Conservation (phyloP, 331 rosid genomes). For the Malus hybrid region DNA sequence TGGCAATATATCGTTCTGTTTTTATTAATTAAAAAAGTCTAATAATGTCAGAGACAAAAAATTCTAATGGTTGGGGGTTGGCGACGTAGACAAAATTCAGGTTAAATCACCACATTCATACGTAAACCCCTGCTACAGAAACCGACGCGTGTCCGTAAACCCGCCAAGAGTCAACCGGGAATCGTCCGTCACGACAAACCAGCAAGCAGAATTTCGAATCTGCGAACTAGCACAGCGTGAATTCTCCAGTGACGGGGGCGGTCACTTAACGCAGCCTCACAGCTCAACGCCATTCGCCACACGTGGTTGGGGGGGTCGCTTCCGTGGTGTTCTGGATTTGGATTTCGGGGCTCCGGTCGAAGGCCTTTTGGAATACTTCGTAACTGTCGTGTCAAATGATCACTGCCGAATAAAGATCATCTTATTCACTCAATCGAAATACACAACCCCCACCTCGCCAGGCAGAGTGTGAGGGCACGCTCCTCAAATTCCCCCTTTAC, state of each 20-base stretch:
- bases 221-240: slow-evolving; percentile 3
- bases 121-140: slow-evolving; percentile 4
- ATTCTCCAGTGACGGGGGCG: slow-evolving; percentile 6
- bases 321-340: slow-evolving; percentile 18
- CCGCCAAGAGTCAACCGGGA: slow-evolving; percentile 20
- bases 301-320: slow-evolving; percentile 24
- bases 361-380: slow-evolving; percentile 29
- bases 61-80: too few species aligned
- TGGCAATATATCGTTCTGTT: too few species aligned
- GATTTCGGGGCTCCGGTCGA: slow-evolving; percentile 4
- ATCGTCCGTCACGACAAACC: slow-evolving; percentile 27
- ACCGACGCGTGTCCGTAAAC: slow-evolving; percentile 32
- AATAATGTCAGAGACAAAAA: too few species aligned
- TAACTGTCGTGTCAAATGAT: slow-evolving; percentile 44
- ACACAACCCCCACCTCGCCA: background rate
- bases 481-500: background rate
- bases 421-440: slow-evolving; percentile 13
- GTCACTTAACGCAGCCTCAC: slow-evolving; percentile 1
- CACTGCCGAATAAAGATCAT: slow-evolving; percentile 37
- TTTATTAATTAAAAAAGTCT: too few species aligned
- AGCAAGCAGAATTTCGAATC: slow-evolving; percentile 44
- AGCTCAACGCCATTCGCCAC: slow-evolving; percentile 20
- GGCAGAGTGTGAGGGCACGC: background rate
- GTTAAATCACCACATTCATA: background rate
- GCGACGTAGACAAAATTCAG: too few species aligned